Evolutionary conservation across 2,329 filamentous ascomycete genomes (phyloP).

Genomic region (Colletotrichum viniferum): DNA sequence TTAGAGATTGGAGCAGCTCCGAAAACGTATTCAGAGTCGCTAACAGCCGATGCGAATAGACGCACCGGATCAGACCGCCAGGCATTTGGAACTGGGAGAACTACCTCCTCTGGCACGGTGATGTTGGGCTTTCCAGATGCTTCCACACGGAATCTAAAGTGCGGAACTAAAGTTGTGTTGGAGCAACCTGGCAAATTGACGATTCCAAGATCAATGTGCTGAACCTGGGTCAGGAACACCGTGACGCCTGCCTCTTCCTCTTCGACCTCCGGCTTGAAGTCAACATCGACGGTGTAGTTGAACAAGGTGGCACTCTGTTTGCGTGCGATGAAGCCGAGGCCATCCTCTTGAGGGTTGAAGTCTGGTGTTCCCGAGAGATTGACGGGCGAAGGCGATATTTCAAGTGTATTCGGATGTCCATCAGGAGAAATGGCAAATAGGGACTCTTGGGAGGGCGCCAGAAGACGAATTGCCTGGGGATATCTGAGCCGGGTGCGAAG

Average conservation of each 20-base stretch:
- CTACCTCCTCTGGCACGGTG: constrained; percentile 37
- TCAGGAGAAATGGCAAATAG: constrained; percentile 40
- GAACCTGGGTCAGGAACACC: constrained; percentile 56
- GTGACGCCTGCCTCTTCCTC: constrained; percentile 58
- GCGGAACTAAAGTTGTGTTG: constrained; percentile 29
- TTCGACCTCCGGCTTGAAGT: constrained; percentile 38
- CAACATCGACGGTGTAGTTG: constrained; percentile 51
- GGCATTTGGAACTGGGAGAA: constrained; percentile 39
- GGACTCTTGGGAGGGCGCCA: constrained; percentile 46
- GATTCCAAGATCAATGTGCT: constrained; percentile 54
- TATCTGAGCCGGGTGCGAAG: constrained; percentile 40
- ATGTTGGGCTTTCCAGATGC: constrained; percentile 38
- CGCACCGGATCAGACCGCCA: constrained; percentile 41
- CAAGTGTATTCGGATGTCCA: constrained; percentile 40
- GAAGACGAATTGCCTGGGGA: constrained; percentile 51
- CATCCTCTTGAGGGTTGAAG: constrained; percentile 47
- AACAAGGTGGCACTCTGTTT: constrained; percentile 62
- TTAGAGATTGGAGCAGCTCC: constrained; percentile 35
- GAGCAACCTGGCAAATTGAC: constrained; percentile 30
- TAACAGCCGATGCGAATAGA: constrained; percentile 45
- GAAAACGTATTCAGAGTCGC: constrained; percentile 49
- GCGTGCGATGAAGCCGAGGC: constrained; percentile 52
- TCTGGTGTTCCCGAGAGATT: constrained; percentile 23
- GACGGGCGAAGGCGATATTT: constrained; percentile 20
- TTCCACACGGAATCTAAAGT: constrained; percentile 47